Evolutionary conservation across 2,329 filamentous ascomycete species (phyloP), one percentile per base, ranked within the genome.

Genomic region (Mariannaea sp.): DNA sequence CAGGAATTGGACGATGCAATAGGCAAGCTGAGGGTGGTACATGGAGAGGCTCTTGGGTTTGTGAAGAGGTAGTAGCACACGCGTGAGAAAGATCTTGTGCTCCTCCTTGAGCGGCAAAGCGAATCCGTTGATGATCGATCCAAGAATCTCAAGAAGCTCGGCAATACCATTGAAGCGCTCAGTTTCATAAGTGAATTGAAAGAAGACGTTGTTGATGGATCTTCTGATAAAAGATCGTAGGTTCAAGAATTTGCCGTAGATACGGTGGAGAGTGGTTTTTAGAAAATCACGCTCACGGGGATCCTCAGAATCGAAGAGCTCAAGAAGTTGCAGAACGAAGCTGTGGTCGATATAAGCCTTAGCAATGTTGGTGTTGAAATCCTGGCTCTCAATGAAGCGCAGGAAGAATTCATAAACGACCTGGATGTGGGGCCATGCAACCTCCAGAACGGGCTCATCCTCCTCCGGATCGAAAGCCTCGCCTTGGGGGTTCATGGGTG

Each of bases 201-300:
- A 99, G 78, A 99, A 99, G 66, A 99, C 94, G 69, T 99, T 97
- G 84, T 99, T 99, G 82, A 99, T 99, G 51, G 94, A 99, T 66
- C 94, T 86, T 69, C 94, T 85, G 69, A 99, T 99, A 73, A 96
- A 99, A 24, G 94, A 97, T 56, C 94, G 88, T 58, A 99, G 81
- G 72, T 99, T 99, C 66, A 99, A 82, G 75, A 99, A 99, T 77
- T 99, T 99, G 68, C 94, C 94, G 70, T 99, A 99, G 70, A 99
- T 99, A 58, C 94, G 86, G 75, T 99, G 94, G 49, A 99, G 80
- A 0, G 94, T 99, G 0, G 94, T 99, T 80, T 99, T 99, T 62
- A 99, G 79, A 72, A 99, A 99, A 72, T 99, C 94, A 60, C 94
- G 85, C 75, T 99, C 94, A 57, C 94, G 84, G 2, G 94, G 94